Conservation (phyloP, 148 eudicot species). For the Rhododendron simsii region DNA sequence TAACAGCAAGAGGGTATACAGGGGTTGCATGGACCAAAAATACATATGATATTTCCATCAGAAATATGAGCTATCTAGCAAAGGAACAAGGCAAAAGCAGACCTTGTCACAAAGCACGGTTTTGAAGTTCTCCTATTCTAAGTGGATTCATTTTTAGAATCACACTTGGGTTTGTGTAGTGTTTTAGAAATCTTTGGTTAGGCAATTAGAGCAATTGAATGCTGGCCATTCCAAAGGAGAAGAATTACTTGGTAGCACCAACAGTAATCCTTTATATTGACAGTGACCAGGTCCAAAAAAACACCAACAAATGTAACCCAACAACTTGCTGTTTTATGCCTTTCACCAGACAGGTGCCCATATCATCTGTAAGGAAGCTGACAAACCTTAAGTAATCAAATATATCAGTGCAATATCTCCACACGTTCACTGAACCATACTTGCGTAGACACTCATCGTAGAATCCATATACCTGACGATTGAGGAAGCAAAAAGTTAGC, state of each 20-base stretch:
- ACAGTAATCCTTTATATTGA: neutral
- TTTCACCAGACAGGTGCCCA: conserved; percentile 2
- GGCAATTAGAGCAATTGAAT: neutral
- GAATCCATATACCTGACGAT: conserved; percentile 89
- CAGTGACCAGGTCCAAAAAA: neutral
- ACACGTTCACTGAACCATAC: conserved; percentile 92
- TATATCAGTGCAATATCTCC: conserved; percentile 96
- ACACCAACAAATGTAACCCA: conserved; percentile 1
- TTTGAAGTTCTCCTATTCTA: neutral
- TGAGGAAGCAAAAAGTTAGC: conserved; percentile 20
- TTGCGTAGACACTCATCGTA: conserved; percentile 92
- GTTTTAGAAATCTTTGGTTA: neutral
- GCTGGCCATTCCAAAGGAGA: conserved; percentile 6
- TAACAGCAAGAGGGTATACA: neutral
- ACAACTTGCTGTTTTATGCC: neutral
- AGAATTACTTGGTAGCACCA: neutral
- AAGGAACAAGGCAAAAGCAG: neutral
- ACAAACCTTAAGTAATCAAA: conserved; percentile 94
- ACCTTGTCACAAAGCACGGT: neutral
- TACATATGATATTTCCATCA: neutral
- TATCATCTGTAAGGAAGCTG: conserved; percentile 8
- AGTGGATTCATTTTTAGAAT: neutral
- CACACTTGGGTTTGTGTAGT: neutral
- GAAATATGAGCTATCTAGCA: neutral
- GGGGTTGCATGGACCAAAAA: neutral